These are phyloP conservation scores for Kappamyces sp. DNA, from an alignment of 192 early-diverging fungal species.

Conservation along the genomic window DNA sequence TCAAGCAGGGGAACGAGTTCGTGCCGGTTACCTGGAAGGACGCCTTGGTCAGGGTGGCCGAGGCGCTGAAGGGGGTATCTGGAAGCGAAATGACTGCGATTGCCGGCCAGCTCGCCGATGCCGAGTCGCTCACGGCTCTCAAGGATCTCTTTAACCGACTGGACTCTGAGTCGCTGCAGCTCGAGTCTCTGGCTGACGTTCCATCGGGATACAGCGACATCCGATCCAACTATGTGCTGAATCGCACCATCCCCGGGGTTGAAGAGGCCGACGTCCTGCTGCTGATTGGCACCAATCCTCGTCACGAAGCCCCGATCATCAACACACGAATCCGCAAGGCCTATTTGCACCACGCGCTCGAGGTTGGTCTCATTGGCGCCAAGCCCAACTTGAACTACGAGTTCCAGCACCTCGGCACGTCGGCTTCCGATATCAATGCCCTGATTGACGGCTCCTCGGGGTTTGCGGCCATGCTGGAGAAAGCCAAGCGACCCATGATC, in stretches of 20 bases:
- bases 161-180: constrained; percentile 77
- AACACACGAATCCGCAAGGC: constrained; percentile 95
- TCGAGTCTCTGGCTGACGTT: constrained; percentile 59
- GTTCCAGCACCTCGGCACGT: constrained; percentile 74
- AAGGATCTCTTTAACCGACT: constrained; percentile 90
- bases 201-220: constrained; percentile 65
- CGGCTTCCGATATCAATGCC: constrained; percentile 58
- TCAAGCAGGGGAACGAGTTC: constrained; percentile 78
- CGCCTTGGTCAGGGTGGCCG: constrained; percentile 69
- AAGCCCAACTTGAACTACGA: constrained; percentile 82
- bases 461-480: constrained; percentile 67
- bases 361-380: constrained; percentile 78
- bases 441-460: constrained; percentile 62
- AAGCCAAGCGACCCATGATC: constrained; percentile 89
- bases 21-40: constrained; percentile 80
- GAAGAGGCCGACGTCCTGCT: constrained; percentile 92
- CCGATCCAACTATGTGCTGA: constrained; percentile 84
- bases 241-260: constrained; percentile 75
- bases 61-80: constrained; percentile 51
- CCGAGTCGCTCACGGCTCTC: constrained; percentile 86
- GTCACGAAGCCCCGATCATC: constrained; percentile 91
- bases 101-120: constrained; percentile 89
- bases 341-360: constrained; percentile 73
- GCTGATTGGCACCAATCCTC: constrained; percentile 91
- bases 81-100: constrained; percentile 71